Percentiles rank a stretch among this genome's conserved stretches.
Conservation (phyloP, 164 flowering plant genomes). For the Vitis rotundifolia region DNA sequence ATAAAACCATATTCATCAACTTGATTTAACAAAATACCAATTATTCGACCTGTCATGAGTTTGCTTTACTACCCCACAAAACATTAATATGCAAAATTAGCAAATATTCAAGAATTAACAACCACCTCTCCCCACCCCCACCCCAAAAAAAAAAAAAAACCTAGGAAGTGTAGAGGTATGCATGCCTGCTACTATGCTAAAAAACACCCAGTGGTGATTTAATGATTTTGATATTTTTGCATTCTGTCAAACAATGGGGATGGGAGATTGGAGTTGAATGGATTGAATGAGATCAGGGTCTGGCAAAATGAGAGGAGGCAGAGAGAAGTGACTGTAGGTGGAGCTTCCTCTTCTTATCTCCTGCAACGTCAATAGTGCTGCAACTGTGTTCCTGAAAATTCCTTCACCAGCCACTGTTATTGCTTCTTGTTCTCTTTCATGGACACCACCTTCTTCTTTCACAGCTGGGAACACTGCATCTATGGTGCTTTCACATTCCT, state of each 20-base stretch:
- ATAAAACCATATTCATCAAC: no score
- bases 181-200: no score
- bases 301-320: slow-evolving; percentile 55
- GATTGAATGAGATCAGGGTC: slow-evolving; percentile 42
- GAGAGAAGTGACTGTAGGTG: slow-evolving; percentile 53
- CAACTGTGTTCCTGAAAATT: slow-evolving; percentile 52
- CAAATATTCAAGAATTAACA: no score
- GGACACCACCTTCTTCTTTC: slow-evolving; percentile 2
- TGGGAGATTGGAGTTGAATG: slow-evolving; percentile 36
- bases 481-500: slow-evolving; percentile 56
- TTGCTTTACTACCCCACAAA: no score
- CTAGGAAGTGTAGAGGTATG: no score
- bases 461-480: slow-evolving; percentile 33
- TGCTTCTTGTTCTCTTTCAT: slow-evolving; percentile 13
- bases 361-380: slow-evolving; percentile 54
- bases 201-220: no score
- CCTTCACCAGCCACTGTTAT: slow-evolving; percentile 25
- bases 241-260: slow-evolving; percentile 26
- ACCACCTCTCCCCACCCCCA: no score
- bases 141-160: no score
- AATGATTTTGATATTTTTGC: no score
- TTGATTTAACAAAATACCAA: no score
- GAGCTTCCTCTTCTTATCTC: slow-evolving; percentile 69
- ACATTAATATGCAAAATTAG: no score
- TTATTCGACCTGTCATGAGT: no score